These are phyloP conservation scores for Aphanomyces invadans DNA, from an alignment of 352 stramenopile genomes.

Conservation along the genomic window DNA sequence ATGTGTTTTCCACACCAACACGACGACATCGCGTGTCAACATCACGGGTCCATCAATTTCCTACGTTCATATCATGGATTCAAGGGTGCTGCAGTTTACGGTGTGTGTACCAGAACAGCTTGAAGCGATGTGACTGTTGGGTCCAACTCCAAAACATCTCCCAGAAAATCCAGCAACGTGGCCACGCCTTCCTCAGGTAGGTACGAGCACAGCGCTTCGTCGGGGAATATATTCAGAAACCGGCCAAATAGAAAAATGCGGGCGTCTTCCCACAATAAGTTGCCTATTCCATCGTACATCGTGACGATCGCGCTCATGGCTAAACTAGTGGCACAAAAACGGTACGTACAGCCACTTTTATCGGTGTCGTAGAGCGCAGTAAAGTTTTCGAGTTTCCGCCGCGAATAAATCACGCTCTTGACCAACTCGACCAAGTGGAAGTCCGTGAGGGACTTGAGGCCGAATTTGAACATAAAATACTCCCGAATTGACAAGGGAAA, in stretches of 20 bases:
- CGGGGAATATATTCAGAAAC: constrained; percentile 48
- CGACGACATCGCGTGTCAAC: background rate
- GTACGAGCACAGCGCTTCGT: constrained; percentile 30
- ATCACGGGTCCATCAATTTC: constrained; percentile 15
- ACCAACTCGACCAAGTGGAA: constrained; percentile 65
- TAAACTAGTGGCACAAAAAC: no score
- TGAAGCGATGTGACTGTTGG: constrained; percentile 8
- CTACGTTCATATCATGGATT: background rate
- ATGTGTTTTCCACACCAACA: constrained; percentile 19
- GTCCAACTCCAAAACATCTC: constrained; percentile 60
- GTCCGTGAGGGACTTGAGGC: constrained; percentile 48
- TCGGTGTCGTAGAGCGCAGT: constrained; percentile 33
- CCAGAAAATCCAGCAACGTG: constrained; percentile 46
- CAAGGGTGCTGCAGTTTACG: background rate
- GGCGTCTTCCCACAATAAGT: constrained; percentile 30
- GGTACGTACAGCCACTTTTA: constrained; percentile 13
- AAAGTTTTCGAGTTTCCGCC: constrained; percentile 24
- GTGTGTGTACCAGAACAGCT: constrained; percentile 4
- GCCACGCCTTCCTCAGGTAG: constrained; percentile 37
- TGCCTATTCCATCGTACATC: constrained; percentile 21
- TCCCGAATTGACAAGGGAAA: constrained; percentile 54
- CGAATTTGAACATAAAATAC: constrained; percentile 45
- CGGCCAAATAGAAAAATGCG: constrained; percentile 49
- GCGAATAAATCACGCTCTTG: constrained; percentile 50
- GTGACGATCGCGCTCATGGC: no score